A percentile compares a stretch with the other conserved stretches of the same genome.
Conservation (phyloP, 805 yeast genomes). For the Candida sithepensis region DNA sequence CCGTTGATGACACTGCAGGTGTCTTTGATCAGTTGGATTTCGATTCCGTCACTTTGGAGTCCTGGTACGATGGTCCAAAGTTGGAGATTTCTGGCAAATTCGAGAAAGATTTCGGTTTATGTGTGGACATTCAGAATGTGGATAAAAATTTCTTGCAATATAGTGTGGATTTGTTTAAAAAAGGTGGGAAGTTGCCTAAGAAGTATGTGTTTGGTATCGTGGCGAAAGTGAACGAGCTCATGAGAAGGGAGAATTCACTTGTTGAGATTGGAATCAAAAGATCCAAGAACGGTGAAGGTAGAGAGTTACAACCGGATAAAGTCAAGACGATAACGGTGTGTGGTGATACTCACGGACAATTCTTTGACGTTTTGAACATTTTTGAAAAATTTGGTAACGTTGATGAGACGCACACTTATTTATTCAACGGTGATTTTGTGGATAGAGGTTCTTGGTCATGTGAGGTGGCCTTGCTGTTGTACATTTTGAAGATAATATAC, state of each 20-base stretch:
- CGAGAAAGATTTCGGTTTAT: constrained; percentile 24
- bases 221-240: constrained; percentile 62
- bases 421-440: constrained; percentile 96
- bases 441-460: constrained; percentile 99
- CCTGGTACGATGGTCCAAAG: constrained; percentile 55
- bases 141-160: constrained; percentile 53
- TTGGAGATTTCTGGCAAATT: constrained; percentile 28
- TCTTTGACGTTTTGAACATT: constrained; percentile 80
- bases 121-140: constrained; percentile 39
- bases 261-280: constrained; percentile 55
- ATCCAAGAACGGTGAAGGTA: constrained; percentile 24
- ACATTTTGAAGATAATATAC: constrained; percentile 69
- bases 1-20: constrained; percentile 52
- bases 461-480: constrained; percentile 83
- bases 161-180: constrained; percentile 68
- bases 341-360: constrained; percentile 98
- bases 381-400: constrained; percentile 76
- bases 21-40: constrained; percentile 46
- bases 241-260: constrained; percentile 66
- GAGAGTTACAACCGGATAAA: constrained; percentile 35
- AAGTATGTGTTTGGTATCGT: constrained; percentile 80
- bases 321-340: constrained; percentile 69
- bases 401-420: constrained; percentile 59
- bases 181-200: constrained; percentile 73
- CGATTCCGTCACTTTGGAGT: constrained; percentile 46